A percentile compares a stretch with the other conserved stretches of the same genome.
Evolutionary conservation across 2,329 filamentous ascomycete genomes (phyloP).

Genomic region (Diaporthe citrichinensis): DNA sequence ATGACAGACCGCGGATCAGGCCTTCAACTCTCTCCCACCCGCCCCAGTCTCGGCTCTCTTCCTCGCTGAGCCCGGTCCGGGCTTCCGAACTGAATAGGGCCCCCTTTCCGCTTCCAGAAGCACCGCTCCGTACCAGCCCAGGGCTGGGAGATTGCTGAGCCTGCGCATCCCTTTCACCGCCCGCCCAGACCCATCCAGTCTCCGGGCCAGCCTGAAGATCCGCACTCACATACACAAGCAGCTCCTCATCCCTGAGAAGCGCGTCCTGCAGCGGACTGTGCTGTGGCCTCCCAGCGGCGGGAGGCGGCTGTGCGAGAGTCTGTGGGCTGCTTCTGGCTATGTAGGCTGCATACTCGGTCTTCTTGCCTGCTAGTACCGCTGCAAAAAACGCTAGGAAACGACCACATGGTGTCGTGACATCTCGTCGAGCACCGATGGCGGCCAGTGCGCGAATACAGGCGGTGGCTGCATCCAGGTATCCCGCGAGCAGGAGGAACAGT

Average conservation of each 20-base stretch:
- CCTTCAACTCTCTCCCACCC: constrained; percentile 84
- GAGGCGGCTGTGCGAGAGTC: constrained; percentile 47
- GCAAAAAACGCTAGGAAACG: constrained; percentile 88
- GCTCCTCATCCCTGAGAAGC: constrained; percentile 80
- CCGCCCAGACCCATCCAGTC: constrained; percentile 86
- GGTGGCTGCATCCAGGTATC: constrained; percentile 79
- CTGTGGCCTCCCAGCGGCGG: constrained; percentile 45
- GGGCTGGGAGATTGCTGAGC: constrained; percentile 49
- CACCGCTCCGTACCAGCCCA: constrained; percentile 40
- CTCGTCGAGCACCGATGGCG: constrained; percentile 78
- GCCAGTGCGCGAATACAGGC: constrained; percentile 80
- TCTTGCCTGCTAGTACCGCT: constrained; percentile 71
- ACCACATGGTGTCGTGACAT: constrained; percentile 83
- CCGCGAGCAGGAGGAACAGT: constrained; percentile 82
- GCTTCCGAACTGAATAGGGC: constrained; percentile 61
- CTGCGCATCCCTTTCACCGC: constrained; percentile 66
- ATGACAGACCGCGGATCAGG: constrained; percentile 68
- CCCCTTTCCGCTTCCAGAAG: constrained; percentile 49
- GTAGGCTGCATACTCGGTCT: constrained; percentile 60
- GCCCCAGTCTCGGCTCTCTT: constrained; percentile 78
- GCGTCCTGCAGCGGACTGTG: constrained; percentile 53
- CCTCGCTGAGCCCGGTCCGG: constrained; percentile 66
- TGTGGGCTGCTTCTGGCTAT: constrained; percentile 53
- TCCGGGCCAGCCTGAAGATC: constrained; percentile 87
- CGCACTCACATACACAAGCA: constrained; percentile 87